Conservation (phyloP, 1,139 yeast species). For the Kurtzmaniella quercitrusa region DNA sequence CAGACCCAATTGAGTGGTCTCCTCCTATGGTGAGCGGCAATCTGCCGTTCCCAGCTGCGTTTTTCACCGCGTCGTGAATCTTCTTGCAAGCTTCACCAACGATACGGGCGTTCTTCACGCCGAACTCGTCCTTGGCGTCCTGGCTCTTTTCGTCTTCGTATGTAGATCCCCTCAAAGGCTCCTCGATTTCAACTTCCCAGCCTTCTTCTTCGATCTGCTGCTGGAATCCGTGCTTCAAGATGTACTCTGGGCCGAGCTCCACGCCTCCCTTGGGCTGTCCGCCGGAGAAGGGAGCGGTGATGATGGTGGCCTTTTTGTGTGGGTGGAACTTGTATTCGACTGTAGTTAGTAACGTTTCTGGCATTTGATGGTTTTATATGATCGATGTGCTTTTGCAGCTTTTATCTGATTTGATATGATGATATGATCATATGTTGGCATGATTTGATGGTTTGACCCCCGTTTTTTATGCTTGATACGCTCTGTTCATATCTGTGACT, state of each 20-base stretch:
- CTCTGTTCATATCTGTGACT: too few relatives aligned
- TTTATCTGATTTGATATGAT: too few relatives aligned
- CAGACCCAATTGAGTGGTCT: slow-evolving; percentile 95
- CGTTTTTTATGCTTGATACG: too few relatives aligned
- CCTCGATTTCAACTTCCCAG: slow-evolving; percentile 58
- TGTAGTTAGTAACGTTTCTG: slow-evolving; percentile 9
- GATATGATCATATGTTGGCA: too few relatives aligned
- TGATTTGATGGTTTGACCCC: too few relatives aligned
- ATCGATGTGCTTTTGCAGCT: too few relatives aligned
- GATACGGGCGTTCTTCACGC: slow-evolving; percentile 70
- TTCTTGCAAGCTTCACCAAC: slow-evolving; percentile 70
- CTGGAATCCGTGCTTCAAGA: slow-evolving; percentile 68
- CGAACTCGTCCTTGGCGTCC: slow-evolving; percentile 33
- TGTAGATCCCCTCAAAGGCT: slow-evolving; percentile 53
- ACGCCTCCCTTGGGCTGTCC: slow-evolving; percentile 96
- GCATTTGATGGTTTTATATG: too few relatives aligned
- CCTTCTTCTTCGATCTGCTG: slow-evolving; percentile 62
- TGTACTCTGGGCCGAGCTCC: slow-evolving; percentile 85
- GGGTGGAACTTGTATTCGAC: slow-evolving; percentile 49
- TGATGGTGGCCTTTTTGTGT: slow-evolving; percentile 53
- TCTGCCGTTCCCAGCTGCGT: slow-evolving; percentile 44
- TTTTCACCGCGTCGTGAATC: slow-evolving; percentile 59
- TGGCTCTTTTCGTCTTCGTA: slow-evolving; percentile 35
- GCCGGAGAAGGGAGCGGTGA: slow-evolving; percentile 91
- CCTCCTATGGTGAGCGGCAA: slow-evolving; percentile 91